phyloP scores from a whole-genome alignment of 805 yeast genomes.

The Helenozyma rhizophorensis region DNA sequence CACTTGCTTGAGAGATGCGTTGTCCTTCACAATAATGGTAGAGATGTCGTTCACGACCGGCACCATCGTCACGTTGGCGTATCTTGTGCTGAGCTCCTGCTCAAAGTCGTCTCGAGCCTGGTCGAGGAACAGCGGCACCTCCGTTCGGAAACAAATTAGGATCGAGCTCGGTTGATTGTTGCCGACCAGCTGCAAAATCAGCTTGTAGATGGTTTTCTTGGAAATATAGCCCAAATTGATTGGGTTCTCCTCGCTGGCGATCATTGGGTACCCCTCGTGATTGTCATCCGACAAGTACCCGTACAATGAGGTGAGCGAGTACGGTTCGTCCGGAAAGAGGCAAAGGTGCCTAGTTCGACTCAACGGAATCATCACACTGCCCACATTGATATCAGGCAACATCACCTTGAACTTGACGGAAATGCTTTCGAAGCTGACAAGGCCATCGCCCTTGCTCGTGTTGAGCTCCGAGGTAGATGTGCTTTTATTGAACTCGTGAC shows the following conservation, averaged over 20 bases:
- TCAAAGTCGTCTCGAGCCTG: conserved; percentile 6
- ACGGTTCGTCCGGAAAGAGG: conserved; percentile 24
- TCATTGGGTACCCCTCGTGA: conserved; percentile 41
- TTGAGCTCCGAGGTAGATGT: conserved; percentile 15
- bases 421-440: conserved; percentile 27
- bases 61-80: conserved; percentile 3
- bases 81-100: conserved; percentile 1
- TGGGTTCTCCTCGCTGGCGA: conserved; percentile 23
- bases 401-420: conserved; percentile 24
- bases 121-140: conserved; percentile 6
- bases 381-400: conserved; percentile 30
- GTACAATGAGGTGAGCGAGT: conserved; percentile 18
- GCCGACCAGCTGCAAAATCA: conserved; percentile 11
- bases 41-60: conserved; percentile 12
- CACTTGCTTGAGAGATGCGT: conserved; percentile 27
- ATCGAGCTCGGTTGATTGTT: conserved; percentile 10
- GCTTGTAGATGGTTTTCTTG: conserved; percentile 22
- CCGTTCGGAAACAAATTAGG: conserved; percentile 8
- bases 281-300: conserved; percentile 25
- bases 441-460: conserved; percentile 37
- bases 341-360: conserved; percentile 24
- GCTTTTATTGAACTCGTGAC: conserved; percentile 23
- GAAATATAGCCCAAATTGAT: conserved; percentile 31
- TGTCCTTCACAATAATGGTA: conserved; percentile 24
- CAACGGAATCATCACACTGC: conserved; percentile 28